Evolutionary conservation across 495 filamentous ascomycete genomes (phyloP).

Genomic region (Cladorrhinum samala): DNA sequence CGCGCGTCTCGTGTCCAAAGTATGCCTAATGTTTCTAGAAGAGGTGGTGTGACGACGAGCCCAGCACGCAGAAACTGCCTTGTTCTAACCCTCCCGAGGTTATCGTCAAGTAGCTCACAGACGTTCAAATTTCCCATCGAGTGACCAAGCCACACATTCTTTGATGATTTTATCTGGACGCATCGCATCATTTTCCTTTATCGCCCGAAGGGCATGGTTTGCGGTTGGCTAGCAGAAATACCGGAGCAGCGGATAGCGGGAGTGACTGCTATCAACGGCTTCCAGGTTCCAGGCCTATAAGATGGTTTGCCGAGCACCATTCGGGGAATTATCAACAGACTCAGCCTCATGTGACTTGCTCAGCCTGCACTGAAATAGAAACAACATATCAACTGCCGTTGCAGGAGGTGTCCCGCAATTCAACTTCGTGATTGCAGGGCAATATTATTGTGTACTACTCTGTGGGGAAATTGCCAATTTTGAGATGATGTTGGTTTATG

Average conservation of each 20-base stretch:
- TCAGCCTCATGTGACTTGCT: not conserved
- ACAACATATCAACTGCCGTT: not conserved
- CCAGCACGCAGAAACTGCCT: not conserved
- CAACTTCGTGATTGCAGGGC: too few species aligned
- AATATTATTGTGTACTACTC: too few species aligned
- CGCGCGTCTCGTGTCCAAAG: not conserved
- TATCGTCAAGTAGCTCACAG: too few species aligned
- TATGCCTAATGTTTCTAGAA: not conserved
- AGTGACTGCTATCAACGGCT: not conserved
- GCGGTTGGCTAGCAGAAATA: not conserved
- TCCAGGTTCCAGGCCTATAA: not conserved
- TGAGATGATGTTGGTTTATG: too few species aligned
- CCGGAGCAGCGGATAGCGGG: not conserved
- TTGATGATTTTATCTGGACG: not conserved
- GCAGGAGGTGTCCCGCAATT: too few species aligned
- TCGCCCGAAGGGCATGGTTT: not conserved
- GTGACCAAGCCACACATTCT: too few species aligned
- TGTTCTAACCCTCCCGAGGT: not conserved
- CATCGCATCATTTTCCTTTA: not conserved
- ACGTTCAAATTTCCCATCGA: too few species aligned
- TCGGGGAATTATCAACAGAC: not conserved
- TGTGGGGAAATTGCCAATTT: too few species aligned
- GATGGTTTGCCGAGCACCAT: not conserved
- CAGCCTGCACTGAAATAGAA: conserved; percentile 5
- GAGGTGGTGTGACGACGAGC: not conserved